Percentiles rank a stretch among this genome's conserved stretches.
These are phyloP conservation scores for Helenozyma baotianmanensis DNA, from an alignment of 805 yeast species.

Conservation along the genomic window DNA sequence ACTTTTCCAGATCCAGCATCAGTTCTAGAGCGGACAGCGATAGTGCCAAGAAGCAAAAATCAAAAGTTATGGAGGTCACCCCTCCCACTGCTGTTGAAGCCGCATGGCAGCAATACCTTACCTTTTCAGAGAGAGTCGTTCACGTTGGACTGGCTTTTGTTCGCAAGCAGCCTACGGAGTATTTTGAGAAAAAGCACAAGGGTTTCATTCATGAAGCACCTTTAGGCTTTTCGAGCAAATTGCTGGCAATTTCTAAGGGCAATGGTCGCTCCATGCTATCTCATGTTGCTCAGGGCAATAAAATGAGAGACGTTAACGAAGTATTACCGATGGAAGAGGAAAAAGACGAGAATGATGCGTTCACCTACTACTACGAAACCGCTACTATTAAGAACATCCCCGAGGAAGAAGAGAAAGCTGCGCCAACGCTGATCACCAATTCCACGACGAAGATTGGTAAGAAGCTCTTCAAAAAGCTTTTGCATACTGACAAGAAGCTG, in stretches of 20 bases:
- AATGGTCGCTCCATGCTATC: constrained; percentile 26
- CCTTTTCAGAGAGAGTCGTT: constrained; percentile 54
- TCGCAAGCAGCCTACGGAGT: constrained; percentile 39
- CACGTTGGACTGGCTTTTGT: constrained; percentile 26
- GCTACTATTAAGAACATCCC: neutral
- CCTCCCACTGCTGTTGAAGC: constrained; percentile 52
- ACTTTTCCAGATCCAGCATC: constrained; percentile 16
- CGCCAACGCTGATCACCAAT: constrained; percentile 3
- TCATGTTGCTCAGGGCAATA: constrained; percentile 35
- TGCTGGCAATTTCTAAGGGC: constrained; percentile 16
- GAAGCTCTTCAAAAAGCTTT: constrained; percentile 19
- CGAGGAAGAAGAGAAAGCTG: constrained; percentile 9
- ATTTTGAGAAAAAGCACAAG: constrained; percentile 52
- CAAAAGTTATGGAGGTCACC: constrained; percentile 34
- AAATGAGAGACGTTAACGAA: constrained; percentile 11
- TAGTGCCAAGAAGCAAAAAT: constrained; percentile 15
- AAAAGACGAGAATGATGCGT: constrained; percentile 11
- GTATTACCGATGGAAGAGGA: neutral
- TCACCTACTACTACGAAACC: constrained; percentile 9
- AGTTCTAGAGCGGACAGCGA: constrained; percentile 11
- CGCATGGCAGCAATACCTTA: constrained; percentile 55
- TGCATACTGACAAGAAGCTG: constrained; percentile 16
- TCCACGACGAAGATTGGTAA: constrained; percentile 13
- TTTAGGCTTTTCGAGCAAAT: constrained; percentile 32
- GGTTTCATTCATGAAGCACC: constrained; percentile 61